phyloP scores from a whole-genome alignment of 805 yeast genomes.

The Priceomyces haplophilus region DNA sequence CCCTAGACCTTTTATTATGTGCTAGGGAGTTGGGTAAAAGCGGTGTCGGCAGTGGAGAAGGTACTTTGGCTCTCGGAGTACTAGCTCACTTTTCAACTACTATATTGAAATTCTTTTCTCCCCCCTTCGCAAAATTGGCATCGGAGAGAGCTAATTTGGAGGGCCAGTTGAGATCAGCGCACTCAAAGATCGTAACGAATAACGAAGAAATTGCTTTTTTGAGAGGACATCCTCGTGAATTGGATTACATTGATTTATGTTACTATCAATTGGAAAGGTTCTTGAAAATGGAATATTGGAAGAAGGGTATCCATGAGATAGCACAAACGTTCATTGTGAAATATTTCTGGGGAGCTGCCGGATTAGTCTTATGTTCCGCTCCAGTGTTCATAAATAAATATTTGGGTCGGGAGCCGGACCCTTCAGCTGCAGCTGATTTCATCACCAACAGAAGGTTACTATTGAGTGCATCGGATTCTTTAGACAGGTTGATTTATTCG shows the following conservation, averaged over 20 bases:
- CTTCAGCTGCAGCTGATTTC: constrained; percentile 70
- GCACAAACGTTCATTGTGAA: constrained; percentile 87
- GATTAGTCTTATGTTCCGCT: constrained; percentile 79
- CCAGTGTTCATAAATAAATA: constrained; percentile 74
- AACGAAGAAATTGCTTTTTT: constrained; percentile 86
- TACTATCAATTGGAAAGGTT: constrained; percentile 81
- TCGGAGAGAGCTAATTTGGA: constrained; percentile 75
- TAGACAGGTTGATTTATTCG: constrained; percentile 82
- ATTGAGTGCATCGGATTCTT: constrained; percentile 79
- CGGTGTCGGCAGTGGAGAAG: constrained; percentile 73
- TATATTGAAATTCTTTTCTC: constrained; percentile 71
- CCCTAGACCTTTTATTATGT: constrained; percentile 73
- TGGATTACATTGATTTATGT: constrained; percentile 70
- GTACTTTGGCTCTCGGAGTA: constrained; percentile 72
- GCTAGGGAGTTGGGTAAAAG: constrained; percentile 69
- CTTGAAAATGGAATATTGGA: constrained; percentile 69
- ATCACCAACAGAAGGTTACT: constrained; percentile 84
- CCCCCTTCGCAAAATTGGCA: constrained; percentile 83
- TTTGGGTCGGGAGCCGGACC: constrained; percentile 41
- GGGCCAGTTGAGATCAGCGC: constrained; percentile 79
- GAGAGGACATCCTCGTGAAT: constrained; percentile 76
- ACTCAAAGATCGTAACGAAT: constrained; percentile 73
- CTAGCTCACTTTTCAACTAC: constrained; percentile 79
- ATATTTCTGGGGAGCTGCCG: constrained; percentile 95
- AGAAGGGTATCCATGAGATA: constrained; percentile 75